A percentile compares a stretch with the other conserved stretches of the same genome.
Evolutionary conservation across 177 flowering plant species (phyloP).

Genomic region (Vitis hybrid): DNA sequence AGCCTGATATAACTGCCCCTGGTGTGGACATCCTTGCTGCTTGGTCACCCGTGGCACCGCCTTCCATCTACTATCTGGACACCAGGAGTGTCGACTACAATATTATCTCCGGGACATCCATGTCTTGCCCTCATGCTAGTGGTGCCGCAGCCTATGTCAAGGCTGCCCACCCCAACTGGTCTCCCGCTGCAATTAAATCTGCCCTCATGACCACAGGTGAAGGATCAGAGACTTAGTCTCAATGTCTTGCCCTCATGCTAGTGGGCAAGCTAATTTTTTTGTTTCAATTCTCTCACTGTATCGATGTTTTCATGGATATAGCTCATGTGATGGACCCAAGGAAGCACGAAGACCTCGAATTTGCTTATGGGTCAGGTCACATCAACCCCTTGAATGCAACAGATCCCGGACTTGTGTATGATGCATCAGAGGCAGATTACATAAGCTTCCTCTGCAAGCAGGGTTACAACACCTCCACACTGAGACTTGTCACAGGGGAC

Average conservation of each 20-base stretch:
- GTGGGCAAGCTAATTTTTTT: not conserved
- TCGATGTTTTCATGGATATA: not conserved
- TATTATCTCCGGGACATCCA: conserved; percentile 50
- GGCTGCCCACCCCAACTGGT: conserved; percentile 24
- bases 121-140: conserved; percentile 59
- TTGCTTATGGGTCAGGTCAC: conserved; percentile 48
- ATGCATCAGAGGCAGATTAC: conserved; percentile 34
- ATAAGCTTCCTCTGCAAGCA: conserved; percentile 48
- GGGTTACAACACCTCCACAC: conserved; percentile 32
- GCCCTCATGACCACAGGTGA: conserved; percentile 66
- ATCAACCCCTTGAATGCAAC: conserved; percentile 32
- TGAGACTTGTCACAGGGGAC: conserved; percentile 23
- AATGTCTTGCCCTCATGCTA: no score
- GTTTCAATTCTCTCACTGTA: not conserved
- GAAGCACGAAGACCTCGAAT: conserved; percentile 34
- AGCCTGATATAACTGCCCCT: conserved; percentile 46
- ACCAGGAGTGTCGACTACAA: conserved; percentile 23
- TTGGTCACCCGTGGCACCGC: conserved; percentile 33
- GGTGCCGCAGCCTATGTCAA: conserved; percentile 24
- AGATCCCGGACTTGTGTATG: conserved; percentile 42
- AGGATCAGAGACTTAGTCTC: not conserved
- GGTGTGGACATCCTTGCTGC: conserved; percentile 45
- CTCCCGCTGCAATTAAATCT: conserved; percentile 45
- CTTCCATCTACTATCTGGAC: conserved; percentile 11
- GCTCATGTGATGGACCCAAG: conserved; percentile 29